Percentiles rank a stretch among this genome's conserved stretches.
phyloP scores from a whole-genome alignment of 176 grass and related monocot species.

The Musa beccarii region DNA sequence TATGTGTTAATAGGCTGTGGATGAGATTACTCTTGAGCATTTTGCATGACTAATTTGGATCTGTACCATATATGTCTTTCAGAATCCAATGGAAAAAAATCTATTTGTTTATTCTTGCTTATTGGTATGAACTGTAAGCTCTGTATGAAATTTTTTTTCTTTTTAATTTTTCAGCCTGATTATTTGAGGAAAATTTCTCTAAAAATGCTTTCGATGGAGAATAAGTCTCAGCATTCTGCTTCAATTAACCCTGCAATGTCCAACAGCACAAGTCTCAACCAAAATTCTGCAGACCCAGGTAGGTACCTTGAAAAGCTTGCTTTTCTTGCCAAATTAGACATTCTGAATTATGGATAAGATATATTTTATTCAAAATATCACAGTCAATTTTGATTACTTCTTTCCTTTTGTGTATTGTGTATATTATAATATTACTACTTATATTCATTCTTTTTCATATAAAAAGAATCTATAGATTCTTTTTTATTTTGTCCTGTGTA shows the following conservation, averaged over 20 bases:
- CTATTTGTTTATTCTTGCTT: neutral
- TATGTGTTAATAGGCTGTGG: no score
- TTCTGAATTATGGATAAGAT: neutral
- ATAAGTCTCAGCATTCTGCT: slow-evolving; percentile 49
- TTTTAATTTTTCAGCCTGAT: slow-evolving; percentile 51
- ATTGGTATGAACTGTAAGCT: neutral
- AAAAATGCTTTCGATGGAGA: slow-evolving; percentile 83
- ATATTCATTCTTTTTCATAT: no score
- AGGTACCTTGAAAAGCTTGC: neutral
- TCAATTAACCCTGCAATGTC: slow-evolving; percentile 36
- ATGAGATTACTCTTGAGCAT: no score
- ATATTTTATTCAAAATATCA: neutral
- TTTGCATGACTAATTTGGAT: no score
- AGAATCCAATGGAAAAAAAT: no score
- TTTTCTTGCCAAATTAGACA: neutral
- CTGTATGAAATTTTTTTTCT: slow-evolving; percentile 11
- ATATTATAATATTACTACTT: no score
- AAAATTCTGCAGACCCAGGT: slow-evolving; percentile 51
- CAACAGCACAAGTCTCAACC: slow-evolving; percentile 19
- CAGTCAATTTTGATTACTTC: neutral
- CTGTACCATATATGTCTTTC: no score
- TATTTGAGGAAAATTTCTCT: slow-evolving; percentile 87
- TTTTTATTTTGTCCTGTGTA: no score
- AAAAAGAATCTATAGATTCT: no score
- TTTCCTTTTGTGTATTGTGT: neutral